phyloP scores from a whole-genome alignment of 2,329 filamentous ascomycete species.

The Sarocladium brachiariae region DNA sequence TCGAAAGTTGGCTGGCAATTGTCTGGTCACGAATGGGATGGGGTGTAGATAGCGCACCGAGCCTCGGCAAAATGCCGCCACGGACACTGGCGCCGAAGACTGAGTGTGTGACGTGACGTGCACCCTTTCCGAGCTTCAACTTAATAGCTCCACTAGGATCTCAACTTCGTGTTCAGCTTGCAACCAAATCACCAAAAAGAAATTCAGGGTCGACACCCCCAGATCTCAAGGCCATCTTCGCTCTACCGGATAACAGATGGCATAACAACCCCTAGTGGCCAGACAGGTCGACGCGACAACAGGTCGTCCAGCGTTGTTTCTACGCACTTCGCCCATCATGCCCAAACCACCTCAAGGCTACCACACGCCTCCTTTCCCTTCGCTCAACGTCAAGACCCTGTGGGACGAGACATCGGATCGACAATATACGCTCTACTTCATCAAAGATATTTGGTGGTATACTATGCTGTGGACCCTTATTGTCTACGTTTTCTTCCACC shows the following conservation, averaged over 20 bases:
- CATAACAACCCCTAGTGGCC: neutral
- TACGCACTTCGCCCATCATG: slow-evolving; percentile 1
- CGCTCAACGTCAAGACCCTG: slow-evolving; percentile 66
- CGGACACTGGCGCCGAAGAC: neutral
- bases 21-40: neutral
- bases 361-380: slow-evolving; percentile 66
- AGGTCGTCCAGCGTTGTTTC: neutral
- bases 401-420: slow-evolving; percentile 34
- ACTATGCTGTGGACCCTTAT: slow-evolving; percentile 82
- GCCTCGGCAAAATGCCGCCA: slow-evolving; percentile 6
- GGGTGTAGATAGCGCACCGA: neutral
- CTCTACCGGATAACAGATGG: neutral
- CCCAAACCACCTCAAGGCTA: slow-evolving; percentile 45
- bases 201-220: neutral
- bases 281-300: neutral
- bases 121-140: no score
- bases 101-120: neutral
- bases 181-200: no score
- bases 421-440: slow-evolving; percentile 59
- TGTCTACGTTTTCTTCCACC: slow-evolving; percentile 67
- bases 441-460: slow-evolving; percentile 77
- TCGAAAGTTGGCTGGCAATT: neutral
- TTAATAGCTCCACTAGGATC: no score
- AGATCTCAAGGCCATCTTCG: neutral
- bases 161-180: neutral